phyloP scores from a whole-genome alignment of 1,139 yeast genomes.

The Schwanniomyces etchellsii region DNA sequence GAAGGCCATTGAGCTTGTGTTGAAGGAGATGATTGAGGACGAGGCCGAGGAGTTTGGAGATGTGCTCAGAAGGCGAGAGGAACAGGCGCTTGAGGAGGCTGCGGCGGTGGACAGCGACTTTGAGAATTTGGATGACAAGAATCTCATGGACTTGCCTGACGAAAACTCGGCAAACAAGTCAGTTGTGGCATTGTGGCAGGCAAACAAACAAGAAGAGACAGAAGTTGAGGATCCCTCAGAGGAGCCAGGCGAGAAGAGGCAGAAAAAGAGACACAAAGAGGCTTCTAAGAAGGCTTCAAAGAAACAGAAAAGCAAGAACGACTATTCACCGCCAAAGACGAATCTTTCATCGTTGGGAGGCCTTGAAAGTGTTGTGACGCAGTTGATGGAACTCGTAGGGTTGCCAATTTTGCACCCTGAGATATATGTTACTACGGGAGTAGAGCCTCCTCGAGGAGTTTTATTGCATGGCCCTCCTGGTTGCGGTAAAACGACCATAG shows the following conservation, averaged over 20 bases:
- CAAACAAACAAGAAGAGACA: conserved; percentile 2
- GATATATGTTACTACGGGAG: conserved; percentile 79
- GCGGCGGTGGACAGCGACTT: conserved; percentile 31
- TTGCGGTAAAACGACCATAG: conserved; percentile 95
- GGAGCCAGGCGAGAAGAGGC: conserved; percentile 15
- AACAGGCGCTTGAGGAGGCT: conserved; percentile 20
- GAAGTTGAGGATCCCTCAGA: conserved; percentile 2
- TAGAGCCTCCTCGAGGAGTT: conserved; percentile 97
- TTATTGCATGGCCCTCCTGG: conserved; percentile 97
- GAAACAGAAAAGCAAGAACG: conserved; percentile 43
- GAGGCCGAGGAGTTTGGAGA: conserved; percentile 36
- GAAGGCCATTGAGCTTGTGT: conserved; percentile 51
- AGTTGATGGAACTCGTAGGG: conserved; percentile 84
- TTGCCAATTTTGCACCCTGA: conserved; percentile 93
- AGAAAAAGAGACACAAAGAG: conserved; percentile 28
- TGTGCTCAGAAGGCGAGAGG: conserved; percentile 24
- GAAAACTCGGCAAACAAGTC: conserved; percentile 68
- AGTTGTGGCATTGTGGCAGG: conserved; percentile 67
- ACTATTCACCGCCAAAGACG: conserved; percentile 65
- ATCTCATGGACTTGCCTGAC: conserved; percentile 57
- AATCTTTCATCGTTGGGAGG: conserved; percentile 82
- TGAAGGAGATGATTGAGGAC: conserved; percentile 41
- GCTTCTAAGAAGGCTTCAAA: conserved; percentile 17
- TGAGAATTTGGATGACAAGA: conserved; percentile 35
- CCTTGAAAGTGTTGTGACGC: conserved; percentile 73